These are phyloP conservation scores for Allium fistulosum DNA, from an alignment of 106 monocot species.

Conservation along the genomic window DNA sequence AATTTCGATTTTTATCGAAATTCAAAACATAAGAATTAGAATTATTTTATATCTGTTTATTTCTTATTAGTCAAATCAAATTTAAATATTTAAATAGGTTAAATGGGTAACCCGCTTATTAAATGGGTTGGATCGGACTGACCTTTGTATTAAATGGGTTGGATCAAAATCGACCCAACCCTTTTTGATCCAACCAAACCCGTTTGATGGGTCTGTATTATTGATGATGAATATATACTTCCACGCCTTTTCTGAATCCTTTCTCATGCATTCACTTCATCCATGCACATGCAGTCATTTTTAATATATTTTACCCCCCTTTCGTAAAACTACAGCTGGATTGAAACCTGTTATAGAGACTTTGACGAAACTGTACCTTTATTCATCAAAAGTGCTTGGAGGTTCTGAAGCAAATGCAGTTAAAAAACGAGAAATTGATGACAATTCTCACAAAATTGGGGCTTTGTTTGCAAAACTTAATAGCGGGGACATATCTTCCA, in stretches of 20 bases:
- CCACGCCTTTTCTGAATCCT: not conserved
- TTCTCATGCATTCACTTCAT: not conserved
- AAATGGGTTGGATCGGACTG: too few species aligned
- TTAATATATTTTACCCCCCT: not conserved
- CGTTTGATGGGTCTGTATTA: too few species aligned
- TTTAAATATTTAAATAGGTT: too few species aligned
- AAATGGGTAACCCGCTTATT: too few species aligned
- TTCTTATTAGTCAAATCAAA: too few species aligned
- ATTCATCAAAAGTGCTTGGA: slow-evolving; percentile 77
- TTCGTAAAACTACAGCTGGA: slow-evolving; percentile 53
- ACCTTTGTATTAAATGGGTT: too few species aligned
- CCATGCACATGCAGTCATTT: not conserved
- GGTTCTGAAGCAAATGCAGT: slow-evolving; percentile 66
- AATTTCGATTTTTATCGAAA: too few species aligned
- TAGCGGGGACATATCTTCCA: slow-evolving; percentile 80
- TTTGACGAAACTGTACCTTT: slow-evolving; percentile 75
- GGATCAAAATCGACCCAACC: too few species aligned
- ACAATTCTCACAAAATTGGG: slow-evolving; percentile 91
- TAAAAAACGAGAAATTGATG: slow-evolving; percentile 92
- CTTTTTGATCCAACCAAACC: too few species aligned
- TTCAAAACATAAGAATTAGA: too few species aligned
- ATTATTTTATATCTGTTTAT: too few species aligned
- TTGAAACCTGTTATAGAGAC: slow-evolving; percentile 77
- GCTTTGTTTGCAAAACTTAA: slow-evolving; percentile 78
- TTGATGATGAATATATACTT: too few species aligned